Percentiles rank a stretch among this genome's conserved stretches.
These are phyloP conservation scores for Fusarium sp. DNA, from an alignment of 2,329 filamentous ascomycete genomes.

Conservation along the genomic window DNA sequence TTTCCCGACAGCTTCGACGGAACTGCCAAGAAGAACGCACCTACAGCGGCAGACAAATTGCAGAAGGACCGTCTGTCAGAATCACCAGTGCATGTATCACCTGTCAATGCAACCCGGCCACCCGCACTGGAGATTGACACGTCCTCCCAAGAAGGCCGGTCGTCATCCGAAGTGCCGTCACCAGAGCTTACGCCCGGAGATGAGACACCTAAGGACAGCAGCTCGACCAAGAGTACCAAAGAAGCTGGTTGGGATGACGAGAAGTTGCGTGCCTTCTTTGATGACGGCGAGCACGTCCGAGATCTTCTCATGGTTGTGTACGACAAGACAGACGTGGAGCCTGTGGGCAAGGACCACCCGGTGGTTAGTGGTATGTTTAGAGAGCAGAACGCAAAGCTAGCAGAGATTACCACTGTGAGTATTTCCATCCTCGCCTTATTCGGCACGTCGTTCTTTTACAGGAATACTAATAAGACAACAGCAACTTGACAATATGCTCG, in stretches of 20 bases:
- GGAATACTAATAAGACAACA: slow-evolving; percentile 48
- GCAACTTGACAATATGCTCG: slow-evolving; percentile 88
- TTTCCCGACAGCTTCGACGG: slow-evolving; percentile 56
- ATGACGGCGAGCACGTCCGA: slow-evolving; percentile 87
- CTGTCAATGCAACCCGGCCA: slow-evolving; percentile 59
- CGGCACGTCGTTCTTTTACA: not conserved
- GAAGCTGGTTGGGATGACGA: slow-evolving; percentile 83
- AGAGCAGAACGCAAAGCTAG: slow-evolving; percentile 86
- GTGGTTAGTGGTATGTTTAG: slow-evolving; percentile 83
- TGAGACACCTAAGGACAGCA: slow-evolving; percentile 49
- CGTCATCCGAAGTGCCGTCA: slow-evolving; percentile 73
- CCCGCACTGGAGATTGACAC: slow-evolving; percentile 77
- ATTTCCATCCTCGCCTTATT: not conserved
- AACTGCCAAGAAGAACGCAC: slow-evolving; percentile 49
- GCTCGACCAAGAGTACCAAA: slow-evolving; percentile 51
- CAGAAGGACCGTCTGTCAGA: slow-evolving; percentile 67
- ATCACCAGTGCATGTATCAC: slow-evolving; percentile 71
- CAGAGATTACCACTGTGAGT: slow-evolving; percentile 82
- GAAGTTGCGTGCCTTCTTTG: slow-evolving; percentile 87
- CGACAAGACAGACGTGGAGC: slow-evolving; percentile 85
- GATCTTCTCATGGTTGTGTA: slow-evolving; percentile 93
- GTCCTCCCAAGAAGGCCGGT: slow-evolving; percentile 75
- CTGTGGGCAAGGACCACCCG: slow-evolving; percentile 86
- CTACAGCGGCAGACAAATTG: slow-evolving; percentile 43
- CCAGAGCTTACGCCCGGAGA: slow-evolving; percentile 67